Evolutionary conservation across 805 yeast species (phyloP), one percentile per base, ranked within the genome.

Genomic region (Spathaspora arborariae): DNA sequence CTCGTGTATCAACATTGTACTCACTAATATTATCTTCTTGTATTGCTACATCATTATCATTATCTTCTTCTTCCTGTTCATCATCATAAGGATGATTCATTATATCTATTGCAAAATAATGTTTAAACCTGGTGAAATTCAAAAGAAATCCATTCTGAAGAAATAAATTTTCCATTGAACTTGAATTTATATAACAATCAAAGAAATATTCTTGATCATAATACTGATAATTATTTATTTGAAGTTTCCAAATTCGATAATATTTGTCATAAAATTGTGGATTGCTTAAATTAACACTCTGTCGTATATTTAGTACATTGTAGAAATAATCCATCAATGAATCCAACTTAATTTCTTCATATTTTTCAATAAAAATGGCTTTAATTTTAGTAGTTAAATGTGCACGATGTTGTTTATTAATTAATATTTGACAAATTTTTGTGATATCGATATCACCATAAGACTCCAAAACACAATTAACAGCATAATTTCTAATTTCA

Each of bases 121-220:
- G 15, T n/a, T 37, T 41, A 41, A 56, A 56, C 44, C 54, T 51
- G n/a, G 52, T 58, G 5, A 56, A 48, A 42, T 62, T 60, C 56
- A 60, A 51, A n/a, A 56, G 37, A 33, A 55, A 44, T 45, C 52
- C 46, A 45, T 39, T 40, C 46, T 51, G 27, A 46, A 41, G 46
- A 41, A 47, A 37, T 41, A 46, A 51, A 34, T 26, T 9, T 10
- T 33, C 22, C 19, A 20, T 37, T 13, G 21, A 37, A 24, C 15
- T 42, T 15, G 21, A 36, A 42, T 20, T 46, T 39, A 20, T 43
- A 43, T 20, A 39, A 49, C 41, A 19, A 35, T 35, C 45, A 49
- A 41, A 41, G 34, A 51, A 52, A 39, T 52, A 51, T 21, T 49
- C 53, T 26, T 53, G 46, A 39, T 53, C 54, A 42, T 50, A 59